Conservation (phyloP, 1,284 basidiomycete genomes). For the Moniliophthora roreri region DNA sequence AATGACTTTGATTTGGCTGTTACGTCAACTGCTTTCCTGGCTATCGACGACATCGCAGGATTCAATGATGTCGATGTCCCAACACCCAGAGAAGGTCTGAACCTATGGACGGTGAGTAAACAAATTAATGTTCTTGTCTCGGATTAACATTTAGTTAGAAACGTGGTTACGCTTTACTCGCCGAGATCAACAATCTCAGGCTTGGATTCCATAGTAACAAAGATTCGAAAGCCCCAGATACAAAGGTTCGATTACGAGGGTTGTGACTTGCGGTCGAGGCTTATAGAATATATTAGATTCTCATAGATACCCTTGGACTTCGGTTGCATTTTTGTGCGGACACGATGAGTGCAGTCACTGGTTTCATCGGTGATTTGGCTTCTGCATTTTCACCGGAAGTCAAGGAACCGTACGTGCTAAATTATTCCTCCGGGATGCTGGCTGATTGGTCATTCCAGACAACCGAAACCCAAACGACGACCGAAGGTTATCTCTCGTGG, state of each 20-base stretch:
- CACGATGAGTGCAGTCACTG: slow-evolving; percentile 53
- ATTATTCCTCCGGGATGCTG: slow-evolving; percentile 1
- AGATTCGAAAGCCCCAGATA: slow-evolving; percentile 30
- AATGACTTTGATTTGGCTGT: slow-evolving; percentile 51
- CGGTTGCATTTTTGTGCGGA: slow-evolving; percentile 70
- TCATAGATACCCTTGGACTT: slow-evolving; percentile 45
- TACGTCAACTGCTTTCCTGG: slow-evolving; percentile 51
- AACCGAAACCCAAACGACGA: slow-evolving; percentile 26
- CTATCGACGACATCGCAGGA: slow-evolving; percentile 61
- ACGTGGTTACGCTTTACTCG: slow-evolving; percentile 66
- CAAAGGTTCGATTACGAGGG: too few species aligned
- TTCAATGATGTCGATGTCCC: slow-evolving; percentile 22
- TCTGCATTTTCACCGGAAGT: slow-evolving; percentile 36
- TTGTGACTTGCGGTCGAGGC: too few species aligned
- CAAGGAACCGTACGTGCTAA: slow-evolving; percentile 37
- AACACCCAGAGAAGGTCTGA: slow-evolving; percentile 32
- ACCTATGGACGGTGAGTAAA: slow-evolving; percentile 69
- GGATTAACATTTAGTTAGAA: slow-evolving; percentile 33
- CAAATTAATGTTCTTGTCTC: neutral
- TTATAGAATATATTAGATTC: too few species aligned
- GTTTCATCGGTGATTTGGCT: slow-evolving; percentile 49
- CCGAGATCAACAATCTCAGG: slow-evolving; percentile 55
- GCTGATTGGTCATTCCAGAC: slow-evolving; percentile 15
- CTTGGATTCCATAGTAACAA: slow-evolving; percentile 37
- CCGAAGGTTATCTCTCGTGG: slow-evolving; percentile 37